Percentiles rank a stretch among this genome's conserved stretches.
These are phyloP conservation scores for Diospyros lotus DNA, from an alignment of 148 eudicot genomes.

Conservation along the genomic window DNA sequence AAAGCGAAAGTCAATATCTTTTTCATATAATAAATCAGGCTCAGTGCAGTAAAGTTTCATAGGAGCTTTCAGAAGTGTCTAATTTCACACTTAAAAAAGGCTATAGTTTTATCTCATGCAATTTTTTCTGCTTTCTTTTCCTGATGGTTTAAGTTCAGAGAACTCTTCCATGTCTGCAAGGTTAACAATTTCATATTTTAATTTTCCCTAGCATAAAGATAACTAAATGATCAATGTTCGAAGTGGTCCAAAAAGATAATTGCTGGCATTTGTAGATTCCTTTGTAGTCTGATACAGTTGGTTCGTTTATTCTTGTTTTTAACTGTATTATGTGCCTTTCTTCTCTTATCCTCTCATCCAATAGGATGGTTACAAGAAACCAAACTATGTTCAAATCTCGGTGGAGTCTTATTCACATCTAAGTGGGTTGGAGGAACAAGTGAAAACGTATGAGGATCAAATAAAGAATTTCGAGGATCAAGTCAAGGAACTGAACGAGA, in stretches of 20 bases:
- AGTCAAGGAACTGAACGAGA: constrained; percentile 59
- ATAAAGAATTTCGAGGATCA: constrained; percentile 63
- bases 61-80: neutral
- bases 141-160: neutral
- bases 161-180: neutral
- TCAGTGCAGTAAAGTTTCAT: too few species aligned
- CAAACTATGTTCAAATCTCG: constrained; percentile 88
- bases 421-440: constrained; percentile 71
- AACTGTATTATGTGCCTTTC: neutral
- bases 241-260: neutral
- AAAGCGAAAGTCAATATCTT: neutral
- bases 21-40: neutral
- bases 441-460: constrained; percentile 52
- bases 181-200: neutral
- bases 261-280: neutral
- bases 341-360: neutral
- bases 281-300: neutral
- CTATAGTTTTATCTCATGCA: neutral
- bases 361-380: constrained; percentile 58
- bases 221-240: neutral
- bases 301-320: neutral
- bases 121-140: neutral
- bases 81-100: neutral
- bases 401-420: constrained; percentile 78
- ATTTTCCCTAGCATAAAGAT: neutral